Base-by-base conservation (phyloP, 139 green algal species). In the Chlamydomonas schloesseri region DNA sequence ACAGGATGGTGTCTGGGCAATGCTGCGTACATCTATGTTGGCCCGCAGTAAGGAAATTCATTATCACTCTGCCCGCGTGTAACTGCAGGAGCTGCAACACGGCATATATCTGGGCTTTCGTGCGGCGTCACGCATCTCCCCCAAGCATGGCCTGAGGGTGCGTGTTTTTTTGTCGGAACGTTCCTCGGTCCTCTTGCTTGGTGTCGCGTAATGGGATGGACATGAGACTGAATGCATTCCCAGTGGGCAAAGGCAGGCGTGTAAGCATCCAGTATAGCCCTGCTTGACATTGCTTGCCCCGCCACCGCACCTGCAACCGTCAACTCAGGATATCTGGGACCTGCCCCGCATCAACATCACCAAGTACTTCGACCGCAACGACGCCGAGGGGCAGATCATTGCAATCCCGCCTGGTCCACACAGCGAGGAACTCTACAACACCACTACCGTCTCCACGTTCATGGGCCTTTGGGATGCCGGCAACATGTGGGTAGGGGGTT, bases 401-500 rank as follows among this genome's bases (percentile, higher is more conserved):
- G 42, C 42, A 5, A 50, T 50, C 5, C 42, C 42, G 42, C 8
- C 42, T 50, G 42, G 42, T 5, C 42, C 42, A 50, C 6, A 50
- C 6, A 13, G 8, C 8, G 42, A 5, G 8, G 42, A 8, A 5
- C 42, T 50, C 42, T 50, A 50, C 77, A 64, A 71, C 36, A 17
- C 20, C 15, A 55, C 17, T 9, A 37, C 23, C 37, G 46, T 29
- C 37, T 65, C 34, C 42, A 8, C 8, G 0, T 2, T 42, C 29
- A 71, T 82, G 74, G 74, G 74, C 0, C 34, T 82, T 23, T 82
- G 74, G 74, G 74, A 82, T 13, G 74, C 74, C 10, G 74, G 74
- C 34, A 82, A 82, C 34, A 31, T 71, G 23, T 82, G 42, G 8
- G 42, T 8, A 50, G n/a, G n/a, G n/a, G n/a, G n/a, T n/a, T n/a